Percentiles rank a stretch among this genome's conserved stretches.
phyloP scores from a whole-genome alignment of 352 stramenopile genomes.

The Phytopythium mirpurense region DNA sequence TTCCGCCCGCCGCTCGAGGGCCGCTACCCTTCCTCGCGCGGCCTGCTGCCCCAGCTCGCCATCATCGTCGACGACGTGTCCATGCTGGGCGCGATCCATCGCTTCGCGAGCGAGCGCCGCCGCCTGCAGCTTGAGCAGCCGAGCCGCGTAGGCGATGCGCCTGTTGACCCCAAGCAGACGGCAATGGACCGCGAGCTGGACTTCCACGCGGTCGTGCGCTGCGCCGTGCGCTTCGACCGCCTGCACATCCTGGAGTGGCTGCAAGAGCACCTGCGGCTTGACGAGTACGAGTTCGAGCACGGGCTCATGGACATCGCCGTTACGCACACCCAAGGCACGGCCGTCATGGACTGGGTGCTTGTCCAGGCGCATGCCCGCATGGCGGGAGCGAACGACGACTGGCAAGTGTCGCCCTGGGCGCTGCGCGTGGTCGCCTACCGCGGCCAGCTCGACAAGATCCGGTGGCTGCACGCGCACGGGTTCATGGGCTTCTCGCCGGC shows the following conservation, averaged over 20 bases:
- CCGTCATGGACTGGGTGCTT: slow-evolving; percentile 23
- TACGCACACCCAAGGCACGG: slow-evolving; percentile 13
- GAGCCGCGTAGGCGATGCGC: not conserved
- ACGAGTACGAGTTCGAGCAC: slow-evolving; percentile 17
- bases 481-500: slow-evolving; percentile 20
- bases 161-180: slow-evolving; percentile 6
- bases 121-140: not conserved
- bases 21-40: slow-evolving; percentile 17
- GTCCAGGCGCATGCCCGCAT: slow-evolving; percentile 1
- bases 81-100: slow-evolving; percentile 13
- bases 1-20: slow-evolving; percentile 18
- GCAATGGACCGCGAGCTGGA: slow-evolving; percentile 15
- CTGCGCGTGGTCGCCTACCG: slow-evolving; percentile 19
- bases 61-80: slow-evolving; percentile 20
- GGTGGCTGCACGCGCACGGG: slow-evolving; percentile 20
- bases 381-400: not conserved
- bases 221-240: slow-evolving; percentile 24
- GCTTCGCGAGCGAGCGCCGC: not conserved
- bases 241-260: slow-evolving; percentile 20
- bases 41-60: slow-evolving; percentile 20
- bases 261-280: slow-evolving; percentile 11
- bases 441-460: slow-evolving; percentile 21
- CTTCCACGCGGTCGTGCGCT: slow-evolving; percentile 19
- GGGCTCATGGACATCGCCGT: slow-evolving; percentile 29
- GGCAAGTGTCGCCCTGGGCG: slow-evolving; percentile 18